Base-by-base conservation (phyloP, 192 early-diverging fungal species). In the Coemansia sp. region DNA sequence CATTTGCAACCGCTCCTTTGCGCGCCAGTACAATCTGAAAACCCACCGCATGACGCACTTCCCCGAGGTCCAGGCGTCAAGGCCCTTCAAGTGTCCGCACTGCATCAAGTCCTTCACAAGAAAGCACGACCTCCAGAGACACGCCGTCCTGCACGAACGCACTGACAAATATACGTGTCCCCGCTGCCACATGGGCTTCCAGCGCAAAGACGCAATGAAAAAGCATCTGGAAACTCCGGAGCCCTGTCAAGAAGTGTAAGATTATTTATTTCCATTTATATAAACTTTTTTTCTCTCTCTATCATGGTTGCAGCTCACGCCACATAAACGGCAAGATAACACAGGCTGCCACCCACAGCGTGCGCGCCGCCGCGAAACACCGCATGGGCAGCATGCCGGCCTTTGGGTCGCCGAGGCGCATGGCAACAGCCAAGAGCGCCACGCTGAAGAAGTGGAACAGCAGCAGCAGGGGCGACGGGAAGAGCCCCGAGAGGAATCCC, bases 381-480 rank as follows among this genome's bases (percentile, higher is more conserved):
- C 77, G 68, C 37, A 57, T 51, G 0, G 46, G 60, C 7, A 78
- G 39, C 5, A 42, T 44, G 16, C 67, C 81, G 2, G 67, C 60
- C 6, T 70, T 78, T 3, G 13, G 2, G 41, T 56, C 66, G 0
- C 65, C 40, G 21, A 82, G 50, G 2, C 79, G 74, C 56, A 78
- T 46, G 37, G 65, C 39, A 2, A 83, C 70, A 1, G 81, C 81
- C 10, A 83, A 4, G 6, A 92, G 63, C 0, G 96, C 97, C 24
- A 98, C 96, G 17, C 89, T 86, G 83, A 97, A 98, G 73, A 99
- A 99, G 79, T 98, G 96, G 68, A 87, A 88, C 0, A 96, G 62
- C 6, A 98, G 86, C 10, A 95, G 83, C 46, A 86, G 41, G 8
- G 96, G 95, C 42, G 85, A 86, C 27, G 89, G 88, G 11, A 88